These are phyloP conservation scores for Colletotrichum sp. DNA, from an alignment of 2,329 filamentous ascomycete species.

Conservation along the genomic window DNA sequence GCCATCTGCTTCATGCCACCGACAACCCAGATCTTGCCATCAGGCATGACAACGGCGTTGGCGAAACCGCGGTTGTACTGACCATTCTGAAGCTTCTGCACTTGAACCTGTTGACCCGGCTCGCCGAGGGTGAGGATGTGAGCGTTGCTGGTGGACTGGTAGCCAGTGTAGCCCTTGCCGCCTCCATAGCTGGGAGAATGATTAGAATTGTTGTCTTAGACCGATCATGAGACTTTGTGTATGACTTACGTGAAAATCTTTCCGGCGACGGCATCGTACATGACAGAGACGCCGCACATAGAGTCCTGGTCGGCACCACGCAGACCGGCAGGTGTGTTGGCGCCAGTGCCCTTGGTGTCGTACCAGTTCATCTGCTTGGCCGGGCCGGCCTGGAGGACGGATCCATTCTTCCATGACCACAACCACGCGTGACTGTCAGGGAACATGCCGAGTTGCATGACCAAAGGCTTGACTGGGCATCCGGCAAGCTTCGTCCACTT, in stretches of 20 bases:
- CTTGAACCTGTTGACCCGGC: constrained; percentile 18
- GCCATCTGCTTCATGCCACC: constrained; percentile 47
- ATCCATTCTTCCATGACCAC: constrained; percentile 46
- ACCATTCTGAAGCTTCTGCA: background rate
- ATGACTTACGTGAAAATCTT: constrained; percentile 51
- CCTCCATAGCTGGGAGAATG: constrained; percentile 43
- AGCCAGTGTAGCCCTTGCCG: constrained; percentile 46
- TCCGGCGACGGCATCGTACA: constrained; percentile 64
- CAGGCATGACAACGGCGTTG: constrained; percentile 50
- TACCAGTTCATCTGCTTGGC: constrained; percentile 63
- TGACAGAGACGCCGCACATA: constrained; percentile 61
- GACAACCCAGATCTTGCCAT: constrained; percentile 50
- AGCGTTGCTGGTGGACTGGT: constrained; percentile 45
- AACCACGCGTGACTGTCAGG: constrained; percentile 35
- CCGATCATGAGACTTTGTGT: too few species aligned
- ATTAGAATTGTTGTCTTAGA: background rate
- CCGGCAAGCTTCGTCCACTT: constrained; percentile 51
- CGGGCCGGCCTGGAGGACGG: constrained; percentile 61
- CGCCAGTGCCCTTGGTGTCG: constrained; percentile 46
- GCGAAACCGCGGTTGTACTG: constrained; percentile 43
- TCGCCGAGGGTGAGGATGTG: constrained; percentile 53
- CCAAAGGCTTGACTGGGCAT: constrained; percentile 50
- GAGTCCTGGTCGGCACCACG: constrained; percentile 48
- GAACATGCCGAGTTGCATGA: constrained; percentile 58
- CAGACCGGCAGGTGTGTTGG: constrained; percentile 42